Evolutionary conservation across 108 stramenopile species (phyloP).

Genomic region (Cyclostephanos invisitatus): DNA sequence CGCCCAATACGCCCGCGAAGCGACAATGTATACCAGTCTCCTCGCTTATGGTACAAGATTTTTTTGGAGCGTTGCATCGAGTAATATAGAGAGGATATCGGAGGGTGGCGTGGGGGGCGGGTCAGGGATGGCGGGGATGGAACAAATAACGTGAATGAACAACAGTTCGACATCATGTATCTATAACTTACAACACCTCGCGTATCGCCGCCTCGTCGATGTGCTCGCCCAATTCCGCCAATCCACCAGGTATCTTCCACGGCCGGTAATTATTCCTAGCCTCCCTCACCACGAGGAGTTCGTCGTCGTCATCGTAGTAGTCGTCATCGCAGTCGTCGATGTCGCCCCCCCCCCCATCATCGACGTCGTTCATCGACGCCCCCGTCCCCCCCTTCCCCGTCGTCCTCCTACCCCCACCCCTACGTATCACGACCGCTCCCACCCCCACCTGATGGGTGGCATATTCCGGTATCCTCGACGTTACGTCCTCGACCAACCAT

Average conservation of each 20-base stretch:
- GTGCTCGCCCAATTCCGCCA: constrained; percentile 81
- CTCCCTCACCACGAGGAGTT: constrained; percentile 80
- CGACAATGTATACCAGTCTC: constrained; percentile 82
- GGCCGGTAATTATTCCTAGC: constrained; percentile 65
- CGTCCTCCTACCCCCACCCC: no score
- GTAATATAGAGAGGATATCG: no score
- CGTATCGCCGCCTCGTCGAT: constrained; percentile 73
- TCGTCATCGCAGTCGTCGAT: constrained; percentile 14
- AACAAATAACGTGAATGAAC: neutral
- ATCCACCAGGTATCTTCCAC: constrained; percentile 91
- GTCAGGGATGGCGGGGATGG: no score
- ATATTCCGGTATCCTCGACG: constrained; percentile 66
- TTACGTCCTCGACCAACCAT: constrained; percentile 55
- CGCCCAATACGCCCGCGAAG: constrained; percentile 68
- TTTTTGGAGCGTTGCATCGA: neutral
- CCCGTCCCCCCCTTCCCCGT: neutral
- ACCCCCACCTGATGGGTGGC: constrained; percentile 80
- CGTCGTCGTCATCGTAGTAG: constrained; percentile 21
- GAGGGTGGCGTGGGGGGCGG: no score
- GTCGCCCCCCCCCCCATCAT: neutral
- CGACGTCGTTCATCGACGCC: constrained; percentile 42
- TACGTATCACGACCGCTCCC: constrained; percentile 63
- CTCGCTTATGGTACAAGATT: constrained; percentile 36
- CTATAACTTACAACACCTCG: constrained; percentile 57
- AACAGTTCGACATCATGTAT: neutral